Conservation (phyloP, 805 yeast genomes). For the Ascoidea asiatica region DNA sequence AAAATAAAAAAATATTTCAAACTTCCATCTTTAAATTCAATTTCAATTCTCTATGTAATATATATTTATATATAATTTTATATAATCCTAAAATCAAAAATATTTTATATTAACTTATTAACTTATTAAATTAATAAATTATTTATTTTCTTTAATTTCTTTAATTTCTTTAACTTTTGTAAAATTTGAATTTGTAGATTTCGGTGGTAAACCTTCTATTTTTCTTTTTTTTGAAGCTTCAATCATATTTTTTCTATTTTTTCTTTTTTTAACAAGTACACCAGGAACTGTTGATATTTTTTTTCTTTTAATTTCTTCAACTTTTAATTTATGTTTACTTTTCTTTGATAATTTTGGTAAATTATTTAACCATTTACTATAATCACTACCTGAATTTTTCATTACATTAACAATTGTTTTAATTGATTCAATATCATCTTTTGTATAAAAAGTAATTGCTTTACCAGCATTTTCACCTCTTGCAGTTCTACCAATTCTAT, state of each 20-base stretch:
- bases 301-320: conserved; percentile 46
- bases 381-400: conserved; percentile 75
- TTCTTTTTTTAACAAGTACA: conserved; percentile 49
- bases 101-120: too few relatives aligned
- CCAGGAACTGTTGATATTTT: conserved; percentile 78
- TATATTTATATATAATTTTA: too few relatives aligned
- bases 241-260: conserved; percentile 56
- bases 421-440: conserved; percentile 65
- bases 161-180: too few relatives aligned
- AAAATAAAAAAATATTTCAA: too few relatives aligned
- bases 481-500: conserved; percentile 97
- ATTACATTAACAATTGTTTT: conserved; percentile 86
- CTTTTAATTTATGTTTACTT: conserved; percentile 48
- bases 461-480: conserved; percentile 81
- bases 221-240: conserved; percentile 59
- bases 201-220: too few relatives aligned
- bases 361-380: conserved; percentile 67
- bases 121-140: too few relatives aligned
- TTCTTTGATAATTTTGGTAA: conserved; percentile 49
- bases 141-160: too few relatives aligned
- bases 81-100: too few relatives aligned
- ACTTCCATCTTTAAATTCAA: too few relatives aligned
- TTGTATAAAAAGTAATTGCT: conserved; percentile 88
- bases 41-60: too few relatives aligned
- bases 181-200: too few relatives aligned